Evolutionary conservation across 495 filamentous ascomycete species (phyloP).

Genomic region (Podospora fimiseda): DNA sequence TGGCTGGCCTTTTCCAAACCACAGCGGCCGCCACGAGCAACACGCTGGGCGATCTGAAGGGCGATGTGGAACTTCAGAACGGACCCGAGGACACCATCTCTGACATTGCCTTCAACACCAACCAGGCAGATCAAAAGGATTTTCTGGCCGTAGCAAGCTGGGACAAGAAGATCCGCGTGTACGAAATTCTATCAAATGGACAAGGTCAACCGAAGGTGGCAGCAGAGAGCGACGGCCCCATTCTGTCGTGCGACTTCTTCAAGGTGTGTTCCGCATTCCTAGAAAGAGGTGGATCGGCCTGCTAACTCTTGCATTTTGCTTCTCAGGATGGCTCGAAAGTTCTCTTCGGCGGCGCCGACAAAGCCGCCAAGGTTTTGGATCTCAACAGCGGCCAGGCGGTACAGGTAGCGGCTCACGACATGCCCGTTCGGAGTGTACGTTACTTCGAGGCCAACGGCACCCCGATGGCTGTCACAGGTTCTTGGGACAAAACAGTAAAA

Average conservation of each 20-base stretch:
- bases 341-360: constrained; percentile 77
- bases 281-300: no score
- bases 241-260: constrained; percentile 72
- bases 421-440: constrained; percentile 70
- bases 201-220: constrained; percentile 64
- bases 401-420: constrained; percentile 72
- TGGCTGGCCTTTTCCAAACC: constrained; percentile 65
- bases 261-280: constrained; percentile 49
- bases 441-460: constrained; percentile 58
- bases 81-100: constrained; percentile 83
- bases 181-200: constrained; percentile 68
- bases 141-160: constrained; percentile 79
- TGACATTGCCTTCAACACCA: constrained; percentile 69
- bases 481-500: constrained; percentile 93
- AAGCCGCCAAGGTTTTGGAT: constrained; percentile 73
- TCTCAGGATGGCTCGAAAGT: constrained; percentile 59
- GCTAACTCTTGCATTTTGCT: no score
- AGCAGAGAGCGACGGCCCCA: constrained; percentile 67
- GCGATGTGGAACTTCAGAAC: constrained; percentile 70
- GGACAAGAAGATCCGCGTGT: constrained; percentile 89
- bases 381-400: constrained; percentile 46
- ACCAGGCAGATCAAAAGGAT: constrained; percentile 47
- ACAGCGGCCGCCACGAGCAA: constrained; percentile 48
- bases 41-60: constrained; percentile 82
- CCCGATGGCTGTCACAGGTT: constrained; percentile 77